A percentile compares a stretch with the other conserved stretches of the same genome.
These are phyloP conservation scores for Coemansia sp. DNA, from an alignment of 192 early-diverging fungal genomes.

Conservation along the genomic window DNA sequence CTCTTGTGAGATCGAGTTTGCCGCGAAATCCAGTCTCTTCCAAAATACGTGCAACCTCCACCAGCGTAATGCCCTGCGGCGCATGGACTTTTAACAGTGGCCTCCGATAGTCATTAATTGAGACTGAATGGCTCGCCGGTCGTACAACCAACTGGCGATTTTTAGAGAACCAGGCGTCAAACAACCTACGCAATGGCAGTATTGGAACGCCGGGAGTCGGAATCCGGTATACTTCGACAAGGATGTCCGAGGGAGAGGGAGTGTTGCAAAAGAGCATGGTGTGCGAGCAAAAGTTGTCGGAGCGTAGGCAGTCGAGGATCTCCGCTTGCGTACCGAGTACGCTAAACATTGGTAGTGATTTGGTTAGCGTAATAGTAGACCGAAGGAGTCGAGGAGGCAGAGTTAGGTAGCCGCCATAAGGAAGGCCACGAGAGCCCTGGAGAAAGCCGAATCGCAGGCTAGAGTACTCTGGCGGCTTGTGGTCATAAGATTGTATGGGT, in stretches of 20 bases:
- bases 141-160: conserved; percentile 42
- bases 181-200: conserved; percentile 15
- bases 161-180: conserved; percentile 19
- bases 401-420: conserved; percentile 36
- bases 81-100: conserved; percentile 32
- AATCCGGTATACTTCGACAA: conserved; percentile 13
- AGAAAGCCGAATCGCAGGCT: conserved; percentile 39
- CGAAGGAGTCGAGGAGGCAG: conserved; percentile 14
- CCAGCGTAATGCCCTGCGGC: conserved; percentile 43
- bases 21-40: not conserved
- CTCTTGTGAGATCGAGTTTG: conserved; percentile 31
- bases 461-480: conserved; percentile 37
- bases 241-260: conserved; percentile 14
- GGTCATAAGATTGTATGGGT: not conserved
- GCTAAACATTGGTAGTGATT: conserved; percentile 32
- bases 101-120: not conserved
- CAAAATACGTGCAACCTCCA: conserved; percentile 39
- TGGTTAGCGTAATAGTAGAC: conserved; percentile 22
- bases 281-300: conserved; percentile 11
- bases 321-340: conserved; percentile 29
- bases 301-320: conserved; percentile 31
- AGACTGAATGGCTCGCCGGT: not conserved
- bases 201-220: conserved; percentile 6
- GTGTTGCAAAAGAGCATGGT: conserved; percentile 34
- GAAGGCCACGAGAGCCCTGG: conserved; percentile 34